Evolutionary conservation across 2,329 filamentous ascomycete species (phyloP).

Genomic region (Pseudomassariella vexata): DNA sequence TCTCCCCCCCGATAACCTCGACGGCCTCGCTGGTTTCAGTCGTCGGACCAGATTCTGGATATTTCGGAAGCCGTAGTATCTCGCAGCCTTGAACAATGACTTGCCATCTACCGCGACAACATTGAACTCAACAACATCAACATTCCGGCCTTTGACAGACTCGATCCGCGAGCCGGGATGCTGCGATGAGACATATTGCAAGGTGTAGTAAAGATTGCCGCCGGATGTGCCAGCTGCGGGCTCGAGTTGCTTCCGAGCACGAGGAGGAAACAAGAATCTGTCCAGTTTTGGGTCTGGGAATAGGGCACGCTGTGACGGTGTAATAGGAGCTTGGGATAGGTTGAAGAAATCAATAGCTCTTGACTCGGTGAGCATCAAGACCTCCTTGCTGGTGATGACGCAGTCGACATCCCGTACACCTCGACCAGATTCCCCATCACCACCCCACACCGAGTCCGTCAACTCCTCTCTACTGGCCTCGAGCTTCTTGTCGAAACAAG

Average conservation of each 20-base stretch:
- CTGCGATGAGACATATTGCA: constrained; percentile 65
- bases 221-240: constrained; percentile 72
- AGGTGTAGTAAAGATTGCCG: constrained; percentile 80
- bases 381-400: constrained; percentile 93
- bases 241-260: constrained; percentile 35
- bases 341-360: constrained; percentile 71
- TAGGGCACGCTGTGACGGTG: constrained; percentile 35
- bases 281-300: constrained; percentile 73
- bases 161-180: constrained; percentile 69
- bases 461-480: constrained; percentile 92
- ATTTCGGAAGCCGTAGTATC: constrained; percentile 96
- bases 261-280: constrained; percentile 67
- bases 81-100: constrained; percentile 69
- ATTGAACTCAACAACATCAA: constrained; percentile 82
- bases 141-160: constrained; percentile 73
- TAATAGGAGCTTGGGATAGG: constrained; percentile 55
- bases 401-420: constrained; percentile 88
- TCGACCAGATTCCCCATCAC: constrained; percentile 37
- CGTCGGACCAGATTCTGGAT: constrained; percentile 96
- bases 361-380: constrained; percentile 81
- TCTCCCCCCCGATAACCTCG: constrained; percentile 73
- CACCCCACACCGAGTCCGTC: constrained; percentile 71
- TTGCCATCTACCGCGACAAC: constrained; percentile 53
- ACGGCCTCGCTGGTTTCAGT: constrained; percentile 73
- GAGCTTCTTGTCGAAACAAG: constrained; percentile 98